These are phyloP conservation scores for Tubosaeta sp. DNA, from an alignment of 768 basidiomycete genomes.

Conservation along the genomic window DNA sequence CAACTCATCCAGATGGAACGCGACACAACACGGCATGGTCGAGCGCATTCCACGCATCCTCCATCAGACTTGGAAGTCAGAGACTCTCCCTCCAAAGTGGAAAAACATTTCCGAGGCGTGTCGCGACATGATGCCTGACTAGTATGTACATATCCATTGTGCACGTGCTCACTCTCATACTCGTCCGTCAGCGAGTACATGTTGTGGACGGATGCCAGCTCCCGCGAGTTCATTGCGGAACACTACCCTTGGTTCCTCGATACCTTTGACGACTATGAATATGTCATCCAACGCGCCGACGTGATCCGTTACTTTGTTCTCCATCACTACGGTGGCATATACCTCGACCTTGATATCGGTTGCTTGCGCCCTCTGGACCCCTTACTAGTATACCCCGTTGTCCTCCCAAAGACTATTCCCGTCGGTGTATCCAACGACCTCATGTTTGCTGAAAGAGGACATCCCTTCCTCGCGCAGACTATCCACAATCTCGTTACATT, in stretches of 20 bases:
- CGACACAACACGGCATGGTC: conserved; percentile 52
- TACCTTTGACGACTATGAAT: conserved; percentile 89
- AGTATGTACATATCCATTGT: conserved; percentile 53
- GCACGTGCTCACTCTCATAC: conserved; percentile 13
- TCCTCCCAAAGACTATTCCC: conserved; percentile 93
- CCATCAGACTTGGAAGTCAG: conserved; percentile 98
- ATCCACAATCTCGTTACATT: conserved; percentile 90
- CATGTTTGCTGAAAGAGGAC: conserved; percentile 82
- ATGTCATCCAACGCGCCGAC: conserved; percentile 93
- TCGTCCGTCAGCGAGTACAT: conserved; percentile 73
- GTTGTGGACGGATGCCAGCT: conserved; percentile 92
- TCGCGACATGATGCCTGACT: conserved; percentile 91
- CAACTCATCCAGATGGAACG: conserved; percentile 59
- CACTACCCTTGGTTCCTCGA: conserved; percentile 91
- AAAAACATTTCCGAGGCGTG: conserved; percentile 76
- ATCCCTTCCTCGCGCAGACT: conserved; percentile 88
- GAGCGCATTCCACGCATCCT: conserved; percentile 89
- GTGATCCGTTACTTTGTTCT: conserved; percentile 98
- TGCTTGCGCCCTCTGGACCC: conserved; percentile 85
- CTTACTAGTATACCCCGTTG: conserved; percentile 78
- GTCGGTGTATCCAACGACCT: conserved; percentile 98
- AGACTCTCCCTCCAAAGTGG: conserved; percentile 81
- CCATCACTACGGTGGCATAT: conserved; percentile 91
- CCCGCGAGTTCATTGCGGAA: conserved; percentile 84
- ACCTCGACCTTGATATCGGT: conserved; percentile 95